phyloP scores from a whole-genome alignment of 106 monocot species.

The Allium cepa region DNA sequence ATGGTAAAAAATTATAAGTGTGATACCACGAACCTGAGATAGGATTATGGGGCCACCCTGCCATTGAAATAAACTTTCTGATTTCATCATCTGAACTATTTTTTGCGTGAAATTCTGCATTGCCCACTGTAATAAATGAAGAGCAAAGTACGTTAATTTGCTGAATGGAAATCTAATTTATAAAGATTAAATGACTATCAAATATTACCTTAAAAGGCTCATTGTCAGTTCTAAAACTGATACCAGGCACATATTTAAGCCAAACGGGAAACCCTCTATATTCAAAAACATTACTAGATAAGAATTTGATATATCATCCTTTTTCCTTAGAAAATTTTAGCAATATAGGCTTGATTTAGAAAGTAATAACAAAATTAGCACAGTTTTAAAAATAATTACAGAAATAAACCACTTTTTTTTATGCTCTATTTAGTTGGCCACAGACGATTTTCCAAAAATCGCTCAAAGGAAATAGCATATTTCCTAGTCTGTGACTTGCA shows the following conservation, averaged over 20 bases:
- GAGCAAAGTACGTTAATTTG: too few species aligned
- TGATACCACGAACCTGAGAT: slow-evolving; percentile 9
- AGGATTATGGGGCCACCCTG: slow-evolving; percentile 27
- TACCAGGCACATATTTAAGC: slow-evolving; percentile 34
- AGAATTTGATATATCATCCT: not conserved
- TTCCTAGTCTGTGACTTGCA: too few species aligned
- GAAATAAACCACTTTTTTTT: too few species aligned
- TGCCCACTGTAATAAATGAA: slow-evolving; percentile 1
- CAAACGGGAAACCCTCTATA: slow-evolving; percentile 34
- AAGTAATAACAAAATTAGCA: too few species aligned
- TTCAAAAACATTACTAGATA: not conserved
- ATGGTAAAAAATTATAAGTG: not conserved
- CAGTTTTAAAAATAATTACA: too few species aligned
- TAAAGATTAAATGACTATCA: not conserved
- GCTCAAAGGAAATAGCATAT: too few species aligned
- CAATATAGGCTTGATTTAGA: too few species aligned
- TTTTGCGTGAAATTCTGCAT: slow-evolving; percentile 20
- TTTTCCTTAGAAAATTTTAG: not conserved
- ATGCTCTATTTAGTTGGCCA: too few species aligned
- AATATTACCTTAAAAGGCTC: slow-evolving; percentile 21
- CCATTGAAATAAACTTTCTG: slow-evolving; percentile 16
- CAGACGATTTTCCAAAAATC: too few species aligned
- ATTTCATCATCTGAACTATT: slow-evolving; percentile 22
- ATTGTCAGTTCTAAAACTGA: slow-evolving; percentile 27
- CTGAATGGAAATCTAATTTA: too few species aligned